Base-by-base conservation (phyloP, 345 rosid genomes). In the Linum lewisii region DNA sequence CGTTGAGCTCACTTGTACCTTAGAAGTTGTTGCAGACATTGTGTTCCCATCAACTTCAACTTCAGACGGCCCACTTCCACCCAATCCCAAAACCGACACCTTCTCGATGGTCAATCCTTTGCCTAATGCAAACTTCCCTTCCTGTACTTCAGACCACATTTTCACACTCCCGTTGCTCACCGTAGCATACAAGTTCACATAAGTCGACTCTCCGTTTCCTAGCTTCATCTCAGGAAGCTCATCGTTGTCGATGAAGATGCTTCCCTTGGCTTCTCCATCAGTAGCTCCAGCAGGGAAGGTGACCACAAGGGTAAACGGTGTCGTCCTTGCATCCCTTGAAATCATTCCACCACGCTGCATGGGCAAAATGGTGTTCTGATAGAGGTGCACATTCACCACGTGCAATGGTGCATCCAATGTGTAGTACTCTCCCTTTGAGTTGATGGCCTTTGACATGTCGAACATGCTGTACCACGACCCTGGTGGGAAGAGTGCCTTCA, bases 181-280 rank as follows among this genome's bases (percentile, higher is more conserved):
- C 6, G 86, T 80, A 6, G 95, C 96, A 59, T 78, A 79, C 42
- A 93, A 81, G 10, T 85, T 76, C 2, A 84, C 72, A 58, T 78
- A 84, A 0, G 88, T 77, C 13, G 97, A 78, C 56, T 70, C 73
- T 11, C 97, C 92, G 1, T 72, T 80, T 51, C 85, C 90, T 5
- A 93, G 88, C 65, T 75, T 82, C 97, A 93, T 93, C 63, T 90
- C 92, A 0, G 90, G 96, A 51, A 84, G 96, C 74, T 93, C 97
- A 21, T 93, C 99, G 2, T 93, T 69, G 57, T 93, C 97, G 6
- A 90, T 72, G 68, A 61, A 93, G 21, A 93, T 80, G 5, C 66
- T 77, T 7, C 97, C 99, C 18, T 73, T 80, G 13, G 99, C 99
- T 67, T 84, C 71, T 15, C 77, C 88, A n/a, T 80, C 74, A 0